Base-by-base conservation (phyloP, 2,329 filamentous ascomycete genomes). In the Clonostachys byssicola region DNA sequence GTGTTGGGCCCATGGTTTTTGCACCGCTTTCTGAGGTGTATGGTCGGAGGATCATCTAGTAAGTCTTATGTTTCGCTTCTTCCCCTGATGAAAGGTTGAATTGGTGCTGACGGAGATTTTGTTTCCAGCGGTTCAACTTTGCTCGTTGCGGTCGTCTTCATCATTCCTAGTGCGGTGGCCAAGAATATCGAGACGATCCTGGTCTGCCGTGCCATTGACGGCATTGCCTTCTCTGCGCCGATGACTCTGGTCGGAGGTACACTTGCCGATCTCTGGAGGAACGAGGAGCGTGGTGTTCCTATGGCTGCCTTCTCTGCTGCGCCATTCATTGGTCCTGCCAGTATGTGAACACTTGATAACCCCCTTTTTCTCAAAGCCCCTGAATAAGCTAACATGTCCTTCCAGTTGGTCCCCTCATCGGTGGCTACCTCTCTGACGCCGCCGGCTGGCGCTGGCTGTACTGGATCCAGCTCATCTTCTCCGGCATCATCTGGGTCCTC, bases 191-290 rank as follows among this genome's bases (percentile, higher is more conserved):
- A 67, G 18, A 94, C 89, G 0, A 76, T 95, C 8, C 72, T 95
- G 6, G 83, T 89, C 23, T 89, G 85, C 60, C 81, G 89, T 51
- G 73, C 83, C 42, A 88, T 95, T 49, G 89, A 90, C 52, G 89
- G 89, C 42, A 89, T 94, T 47, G 87, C 87, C 6, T 92, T 92
- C 61, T 91, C 86, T 12, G 89, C 89, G 0, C 89, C 89, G 3
- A 92, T 95, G 86, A 92, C 89, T 0, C 75, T 94, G 2, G 89
- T 92, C 9, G 89, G 89, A 40, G 89, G 89, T 9, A 92, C 88
- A 1, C 68, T 95, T 6, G 86, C 89, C 12, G 89, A 95, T 68
- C 65, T 94, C n/a, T 95, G 88, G 88, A 82, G 71, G 49, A 89
- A 85, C 44, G 89, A 94, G 61, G 89, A 95, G 66, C 79, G 89